Evolutionary conservation across 2,329 filamentous ascomycete species (phyloP).

Genomic region (Plectosphaerella sp.): DNA sequence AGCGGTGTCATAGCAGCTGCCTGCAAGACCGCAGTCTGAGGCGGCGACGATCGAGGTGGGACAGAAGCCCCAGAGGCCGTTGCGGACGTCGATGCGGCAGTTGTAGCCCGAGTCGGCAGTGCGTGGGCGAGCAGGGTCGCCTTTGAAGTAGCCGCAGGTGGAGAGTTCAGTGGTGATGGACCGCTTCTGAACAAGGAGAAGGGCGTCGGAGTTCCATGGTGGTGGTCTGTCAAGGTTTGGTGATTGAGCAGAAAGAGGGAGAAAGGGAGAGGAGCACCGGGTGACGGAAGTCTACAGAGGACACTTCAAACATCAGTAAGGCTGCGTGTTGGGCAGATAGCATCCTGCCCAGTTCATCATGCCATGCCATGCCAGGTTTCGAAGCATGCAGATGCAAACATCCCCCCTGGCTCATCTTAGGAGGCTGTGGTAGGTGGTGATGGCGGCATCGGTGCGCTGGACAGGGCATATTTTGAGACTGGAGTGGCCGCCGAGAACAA

Average conservation of each 20-base stretch:
- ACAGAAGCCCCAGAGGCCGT: slow-evolving; percentile 34
- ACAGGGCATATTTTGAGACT: background rate
- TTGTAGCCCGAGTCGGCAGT: slow-evolving; percentile 27
- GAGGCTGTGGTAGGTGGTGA: background rate
- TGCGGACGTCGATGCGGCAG: slow-evolving; percentile 27
- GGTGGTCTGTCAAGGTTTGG: background rate
- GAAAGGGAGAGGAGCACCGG: background rate
- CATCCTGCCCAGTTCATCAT: too few relatives aligned
- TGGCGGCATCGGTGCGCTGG: background rate
- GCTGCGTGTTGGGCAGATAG: too few relatives aligned
- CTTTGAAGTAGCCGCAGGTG: slow-evolving; percentile 25
- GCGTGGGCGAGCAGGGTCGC: slow-evolving; percentile 20
- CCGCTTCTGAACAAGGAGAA: background rate
- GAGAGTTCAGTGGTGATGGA: slow-evolving; percentile 1
- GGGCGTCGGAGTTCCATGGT: background rate
- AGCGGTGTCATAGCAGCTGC: slow-evolving; percentile 26
- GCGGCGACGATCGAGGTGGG: slow-evolving; percentile 27
- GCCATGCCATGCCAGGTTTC: too few relatives aligned
- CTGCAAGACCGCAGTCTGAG: slow-evolving; percentile 31
- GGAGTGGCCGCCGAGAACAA: too few relatives aligned
- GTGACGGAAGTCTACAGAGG: too few relatives aligned
- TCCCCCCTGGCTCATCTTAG: too few relatives aligned
- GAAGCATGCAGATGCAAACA: too few relatives aligned
- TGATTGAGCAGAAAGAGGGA: background rate
- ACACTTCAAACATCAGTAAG: too few relatives aligned